phyloP scores from a whole-genome alignment of 2,329 filamentous ascomycete genomes.

The Colletotrichum lupini region DNA sequence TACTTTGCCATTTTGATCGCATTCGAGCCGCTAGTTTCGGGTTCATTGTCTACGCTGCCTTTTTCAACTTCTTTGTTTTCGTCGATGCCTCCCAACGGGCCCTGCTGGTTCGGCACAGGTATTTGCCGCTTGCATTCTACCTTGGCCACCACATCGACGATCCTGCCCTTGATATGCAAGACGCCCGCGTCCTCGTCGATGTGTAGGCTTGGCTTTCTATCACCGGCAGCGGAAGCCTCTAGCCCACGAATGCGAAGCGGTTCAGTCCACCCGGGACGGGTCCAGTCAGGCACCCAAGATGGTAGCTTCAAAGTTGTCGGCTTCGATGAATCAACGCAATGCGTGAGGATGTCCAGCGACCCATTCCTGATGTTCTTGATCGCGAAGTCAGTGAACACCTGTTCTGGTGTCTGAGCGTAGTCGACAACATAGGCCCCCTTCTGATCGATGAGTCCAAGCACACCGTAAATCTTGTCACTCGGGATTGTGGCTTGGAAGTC shows the following conservation, averaged over 20 bases:
- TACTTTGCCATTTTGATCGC: not conserved
- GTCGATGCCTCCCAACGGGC: not conserved
- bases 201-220: not conserved
- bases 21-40: too few relatives aligned
- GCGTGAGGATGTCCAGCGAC: not conserved
- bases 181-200: not conserved
- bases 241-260: constrained; percentile 20
- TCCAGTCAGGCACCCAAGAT: constrained; percentile 36
- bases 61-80: too few relatives aligned
- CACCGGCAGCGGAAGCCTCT: not conserved
- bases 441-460: not conserved
- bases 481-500: constrained; percentile 25
- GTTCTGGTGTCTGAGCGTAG: constrained; percentile 4
- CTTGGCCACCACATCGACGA: constrained; percentile 2
- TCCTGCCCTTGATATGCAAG: constrained; percentile 4
- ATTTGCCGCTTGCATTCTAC: constrained; percentile 4
- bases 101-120: not conserved
- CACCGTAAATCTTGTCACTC: constrained; percentile 20
- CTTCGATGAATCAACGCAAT: constrained; percentile 17
- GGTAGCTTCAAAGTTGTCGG: constrained; percentile 17
- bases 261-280: constrained; percentile 30
- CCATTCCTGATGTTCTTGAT: not conserved
- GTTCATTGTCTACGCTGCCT: too few relatives aligned
- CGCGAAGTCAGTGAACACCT: constrained; percentile 16
- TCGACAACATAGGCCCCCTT: not conserved